Percentiles rank a stretch among this genome's conserved stretches.
phyloP scores from a whole-genome alignment of 2,329 filamentous ascomycete genomes.

The Colletotrichum liaoningense region DNA sequence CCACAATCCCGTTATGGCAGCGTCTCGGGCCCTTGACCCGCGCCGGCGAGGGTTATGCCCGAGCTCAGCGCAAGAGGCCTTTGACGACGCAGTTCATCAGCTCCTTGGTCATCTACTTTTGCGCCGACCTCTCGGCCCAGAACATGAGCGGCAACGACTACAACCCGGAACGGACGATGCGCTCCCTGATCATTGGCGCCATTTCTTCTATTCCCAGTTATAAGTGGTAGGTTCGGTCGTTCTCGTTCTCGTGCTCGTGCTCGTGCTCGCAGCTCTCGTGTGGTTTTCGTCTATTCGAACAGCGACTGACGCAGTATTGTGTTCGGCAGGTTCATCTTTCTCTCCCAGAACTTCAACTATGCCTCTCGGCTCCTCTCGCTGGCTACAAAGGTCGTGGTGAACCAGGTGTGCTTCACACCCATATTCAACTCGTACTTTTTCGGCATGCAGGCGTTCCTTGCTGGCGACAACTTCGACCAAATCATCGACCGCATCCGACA shows the following conservation, averaged over 20 bases:
- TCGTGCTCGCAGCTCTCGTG: neutral
- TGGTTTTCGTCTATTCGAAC: neutral
- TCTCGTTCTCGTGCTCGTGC: neutral
- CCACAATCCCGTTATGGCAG: constrained; percentile 63
- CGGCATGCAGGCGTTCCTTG: constrained; percentile 79
- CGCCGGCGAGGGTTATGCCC: constrained; percentile 70
- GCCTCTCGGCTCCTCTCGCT: constrained; percentile 77
- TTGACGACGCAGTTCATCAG: constrained; percentile 84
- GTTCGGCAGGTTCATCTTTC: constrained; percentile 76
- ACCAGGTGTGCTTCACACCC: constrained; percentile 85
- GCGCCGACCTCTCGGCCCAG: constrained; percentile 83
- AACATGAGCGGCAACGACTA: constrained; percentile 72
- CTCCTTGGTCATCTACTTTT: constrained; percentile 81
- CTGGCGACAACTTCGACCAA: constrained; percentile 73
- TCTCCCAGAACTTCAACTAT: constrained; percentile 88
- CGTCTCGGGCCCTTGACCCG: constrained; percentile 68
- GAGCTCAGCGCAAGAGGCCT: constrained; percentile 77
- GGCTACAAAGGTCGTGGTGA: constrained; percentile 80
- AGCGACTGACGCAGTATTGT: neutral
- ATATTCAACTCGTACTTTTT: constrained; percentile 89
- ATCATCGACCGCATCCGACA: constrained; percentile 77
- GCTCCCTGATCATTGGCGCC: constrained; percentile 80
- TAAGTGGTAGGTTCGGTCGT: constrained; percentile 71
- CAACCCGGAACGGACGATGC: constrained; percentile 74
- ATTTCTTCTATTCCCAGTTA: constrained; percentile 82